Percentiles rank a stretch among this genome's conserved stretches.
These are phyloP conservation scores for Drechmeria coniospora DNA, from an alignment of 2,329 filamentous ascomycete genomes.

Conservation along the genomic window DNA sequence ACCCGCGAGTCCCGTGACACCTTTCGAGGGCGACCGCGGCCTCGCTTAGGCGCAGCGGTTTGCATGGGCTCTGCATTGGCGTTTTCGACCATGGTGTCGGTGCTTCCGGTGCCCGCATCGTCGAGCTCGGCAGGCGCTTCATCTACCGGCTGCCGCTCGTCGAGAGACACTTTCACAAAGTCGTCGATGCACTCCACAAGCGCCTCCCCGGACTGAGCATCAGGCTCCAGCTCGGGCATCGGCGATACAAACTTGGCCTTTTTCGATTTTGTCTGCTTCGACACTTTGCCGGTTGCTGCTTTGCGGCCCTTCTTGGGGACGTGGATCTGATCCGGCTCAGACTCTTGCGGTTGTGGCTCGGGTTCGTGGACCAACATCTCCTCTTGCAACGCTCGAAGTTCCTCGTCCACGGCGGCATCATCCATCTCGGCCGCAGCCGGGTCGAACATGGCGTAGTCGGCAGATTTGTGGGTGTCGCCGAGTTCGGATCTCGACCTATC, in stretches of 20 bases:
- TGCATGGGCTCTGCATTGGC: constrained; percentile 7
- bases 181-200: constrained; percentile 7
- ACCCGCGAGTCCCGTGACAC: constrained; percentile 1
- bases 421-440: constrained; percentile 26
- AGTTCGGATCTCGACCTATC: constrained; percentile 21
- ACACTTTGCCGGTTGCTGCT: constrained; percentile 31
- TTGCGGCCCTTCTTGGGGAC: constrained; percentile 41
- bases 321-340: constrained; percentile 20
- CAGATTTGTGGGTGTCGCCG: constrained; percentile 15
- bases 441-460: constrained; percentile 37
- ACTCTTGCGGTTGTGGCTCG: constrained; percentile 19
- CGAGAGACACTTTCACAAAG: no score
- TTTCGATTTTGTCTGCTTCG: constrained; percentile 33
- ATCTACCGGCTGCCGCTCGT: no score
- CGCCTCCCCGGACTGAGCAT: constrained; percentile 8
- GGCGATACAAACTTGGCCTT: constrained; percentile 23
- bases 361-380: constrained; percentile 28
- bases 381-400: constrained; percentile 31
- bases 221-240: constrained; percentile 5
- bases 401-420: constrained; percentile 34
- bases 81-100: constrained; percentile 25
- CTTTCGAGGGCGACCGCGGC: constrained; percentile 10
- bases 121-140: no score
- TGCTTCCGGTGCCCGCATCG: constrained; percentile 25
- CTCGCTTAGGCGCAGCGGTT: constrained; percentile 9